Base-by-base conservation (phyloP, 1,284 basidiomycete species). In the Prillingera fragicola region DNA sequence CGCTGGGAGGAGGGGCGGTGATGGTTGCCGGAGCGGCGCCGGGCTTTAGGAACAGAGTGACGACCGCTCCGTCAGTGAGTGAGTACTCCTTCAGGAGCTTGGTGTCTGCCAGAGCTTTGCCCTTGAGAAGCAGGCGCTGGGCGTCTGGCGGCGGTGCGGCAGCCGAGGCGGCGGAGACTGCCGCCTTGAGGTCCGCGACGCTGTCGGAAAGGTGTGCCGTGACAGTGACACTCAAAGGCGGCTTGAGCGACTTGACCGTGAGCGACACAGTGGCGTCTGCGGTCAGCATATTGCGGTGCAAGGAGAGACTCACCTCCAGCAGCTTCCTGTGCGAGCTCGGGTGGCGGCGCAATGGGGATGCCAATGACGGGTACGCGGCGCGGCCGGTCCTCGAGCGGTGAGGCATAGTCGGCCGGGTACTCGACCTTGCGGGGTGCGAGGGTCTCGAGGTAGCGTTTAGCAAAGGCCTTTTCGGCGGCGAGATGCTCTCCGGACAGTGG, bases 71-170 rank as follows among this genome's bases (percentile, higher is more conserved):
- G 58, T 83, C 78, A 58, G 82, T 80, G 57, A 92, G 77, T 56
- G 74, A 79, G 73, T 94, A 96, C 66, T 95, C 91, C 63, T 84
- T 83, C 32, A 95, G 73, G 6, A 96, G 78, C 67, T 90, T 91
- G 29, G 72, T 74, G 72, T 94, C 90, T 19, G 80, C 82, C 51
- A 95, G 78, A 1, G 85, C 88, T 69, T 96, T 96, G 46, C 91
- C 91, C 70, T 91, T 94, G 46, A 92, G 77, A 8, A 96, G 75
- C 7, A 92, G 78, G 3, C 91, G 78, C 69, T 94, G 89, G 61
- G 84, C 79, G 37, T 82, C 80, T 8, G 83, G 78, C 0, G 87
- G 84, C 0, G 73, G 73, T 4, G 69, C 67, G 3, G 82, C 80
- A 34, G 76, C 72, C 2, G 81, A 75, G 14, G 70, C 54, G 43